phyloP scores from a whole-genome alignment of 345 rosid species.

The Linum usitatissimum region DNA sequence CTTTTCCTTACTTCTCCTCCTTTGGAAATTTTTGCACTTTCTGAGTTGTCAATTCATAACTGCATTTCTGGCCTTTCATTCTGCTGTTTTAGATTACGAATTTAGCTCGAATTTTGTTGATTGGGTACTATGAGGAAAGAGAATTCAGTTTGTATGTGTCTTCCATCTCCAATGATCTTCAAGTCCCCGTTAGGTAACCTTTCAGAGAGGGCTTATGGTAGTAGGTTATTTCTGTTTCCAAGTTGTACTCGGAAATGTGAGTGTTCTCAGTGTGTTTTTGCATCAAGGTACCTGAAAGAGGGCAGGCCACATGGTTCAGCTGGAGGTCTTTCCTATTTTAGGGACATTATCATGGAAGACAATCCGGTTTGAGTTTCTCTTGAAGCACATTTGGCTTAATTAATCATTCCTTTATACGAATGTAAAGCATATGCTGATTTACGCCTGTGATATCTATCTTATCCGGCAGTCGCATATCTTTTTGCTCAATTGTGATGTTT shows the following conservation, averaged over 20 bases:
- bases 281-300: conserved; percentile 68
- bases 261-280: neutral
- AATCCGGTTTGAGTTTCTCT: conserved; percentile 36
- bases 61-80: too few species aligned
- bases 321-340: conserved; percentile 70
- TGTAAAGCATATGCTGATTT: neutral
- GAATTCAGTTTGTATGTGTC: conserved; percentile 72
- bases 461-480: conserved; percentile 54
- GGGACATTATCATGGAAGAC: conserved; percentile 67
- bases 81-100: conserved; percentile 42
- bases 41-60: too few species aligned
- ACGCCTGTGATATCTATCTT: conserved; percentile 2
- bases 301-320: conserved; percentile 82
- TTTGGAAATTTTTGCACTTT: too few species aligned
- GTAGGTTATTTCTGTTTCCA: neutral
- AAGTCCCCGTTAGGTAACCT: conserved; percentile 66
- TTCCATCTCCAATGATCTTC: conserved; percentile 65
- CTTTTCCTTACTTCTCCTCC: too few species aligned
- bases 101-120: conserved; percentile 50
- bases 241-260: neutral
- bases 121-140: conserved; percentile 76
- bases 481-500: conserved; percentile 72
- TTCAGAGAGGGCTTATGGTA: neutral
- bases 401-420: conserved; percentile 10
- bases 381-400: too few species aligned